These are phyloP conservation scores for Trichoderma sp. DNA, from an alignment of 2,329 filamentous ascomycete species.

Conservation along the genomic window DNA sequence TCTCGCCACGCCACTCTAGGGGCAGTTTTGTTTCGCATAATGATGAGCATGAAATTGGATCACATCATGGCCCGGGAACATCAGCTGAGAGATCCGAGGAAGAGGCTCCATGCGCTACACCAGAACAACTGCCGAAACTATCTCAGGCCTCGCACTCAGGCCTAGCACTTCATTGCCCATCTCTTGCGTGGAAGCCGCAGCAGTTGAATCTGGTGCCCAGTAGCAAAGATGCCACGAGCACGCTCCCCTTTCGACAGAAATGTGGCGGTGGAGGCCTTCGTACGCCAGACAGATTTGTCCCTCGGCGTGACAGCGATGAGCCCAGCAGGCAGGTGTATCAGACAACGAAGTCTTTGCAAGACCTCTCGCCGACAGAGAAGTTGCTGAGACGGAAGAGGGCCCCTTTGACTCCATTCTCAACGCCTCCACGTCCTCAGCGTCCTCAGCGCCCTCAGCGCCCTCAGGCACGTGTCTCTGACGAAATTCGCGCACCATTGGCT, in stretches of 20 bases:
- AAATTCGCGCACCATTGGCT: neutral
- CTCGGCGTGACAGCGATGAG: constrained; percentile 42
- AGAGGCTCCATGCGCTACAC: neutral
- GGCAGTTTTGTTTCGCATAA: neutral
- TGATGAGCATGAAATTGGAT: constrained; percentile 25
- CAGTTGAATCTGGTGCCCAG: neutral
- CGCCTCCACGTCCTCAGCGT: constrained; percentile 33
- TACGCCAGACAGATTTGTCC: constrained; percentile 54
- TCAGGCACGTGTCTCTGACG: neutral
- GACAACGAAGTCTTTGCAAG: constrained; percentile 45
- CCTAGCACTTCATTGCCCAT: neutral
- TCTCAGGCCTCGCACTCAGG: neutral
- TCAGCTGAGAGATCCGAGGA: neutral
- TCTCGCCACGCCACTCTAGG: constrained; percentile 3
- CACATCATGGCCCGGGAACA: constrained; percentile 6
- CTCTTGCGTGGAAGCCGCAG: constrained; percentile 19
- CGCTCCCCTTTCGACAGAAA: neutral
- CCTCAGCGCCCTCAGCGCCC: constrained; percentile 30
- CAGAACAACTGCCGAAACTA: neutral
- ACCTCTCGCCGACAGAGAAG: constrained; percentile 48
- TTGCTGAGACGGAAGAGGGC: constrained; percentile 46
- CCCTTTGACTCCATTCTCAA: constrained; percentile 46
- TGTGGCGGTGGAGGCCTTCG: constrained; percentile 25
- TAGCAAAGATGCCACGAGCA: neutral
- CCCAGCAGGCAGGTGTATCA: constrained; percentile 48